These are phyloP conservation scores for Letharia columbiana DNA, from an alignment of 495 filamentous ascomycete species.

Conservation along the genomic window DNA sequence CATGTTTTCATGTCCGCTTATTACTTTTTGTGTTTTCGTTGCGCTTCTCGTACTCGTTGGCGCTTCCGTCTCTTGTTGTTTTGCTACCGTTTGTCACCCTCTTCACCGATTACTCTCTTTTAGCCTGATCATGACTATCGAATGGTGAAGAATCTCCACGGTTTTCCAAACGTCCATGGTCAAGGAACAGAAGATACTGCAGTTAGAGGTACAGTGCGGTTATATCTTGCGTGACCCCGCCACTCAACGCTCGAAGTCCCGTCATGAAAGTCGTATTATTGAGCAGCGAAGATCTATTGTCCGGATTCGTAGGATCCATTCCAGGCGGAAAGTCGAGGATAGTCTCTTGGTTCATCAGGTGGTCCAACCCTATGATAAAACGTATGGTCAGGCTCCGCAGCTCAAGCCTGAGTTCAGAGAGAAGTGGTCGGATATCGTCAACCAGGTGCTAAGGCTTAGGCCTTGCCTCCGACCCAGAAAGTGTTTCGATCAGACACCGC, in stretches of 20 bases:
- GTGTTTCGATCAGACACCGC: neutral
- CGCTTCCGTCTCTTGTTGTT: no score
- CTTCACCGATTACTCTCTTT: no score
- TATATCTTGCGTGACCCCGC: neutral
- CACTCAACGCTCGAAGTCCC: neutral
- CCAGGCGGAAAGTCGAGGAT: neutral
- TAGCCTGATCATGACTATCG: no score
- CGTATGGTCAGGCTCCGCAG: neutral
- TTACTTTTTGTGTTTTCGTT: no score
- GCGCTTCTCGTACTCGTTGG: no score
- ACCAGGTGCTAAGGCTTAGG: neutral
- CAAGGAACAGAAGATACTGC: no score
- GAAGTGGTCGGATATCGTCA: neutral
- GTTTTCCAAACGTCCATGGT: no score
- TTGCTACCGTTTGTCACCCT: no score
- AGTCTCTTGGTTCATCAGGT: constrained; percentile 1
- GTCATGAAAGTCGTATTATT: neutral
- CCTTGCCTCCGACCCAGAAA: neutral
- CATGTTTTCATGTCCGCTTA: no score
- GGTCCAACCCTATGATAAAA: neutral
- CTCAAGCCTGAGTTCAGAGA: neutral
- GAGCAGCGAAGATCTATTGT: neutral
- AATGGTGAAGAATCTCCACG: no score
- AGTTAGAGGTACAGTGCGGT: neutral
- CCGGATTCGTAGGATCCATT: neutral